phyloP scores from a whole-genome alignment of 2,329 filamentous ascomycete species.

The Rhynchosporium agropyri region DNA sequence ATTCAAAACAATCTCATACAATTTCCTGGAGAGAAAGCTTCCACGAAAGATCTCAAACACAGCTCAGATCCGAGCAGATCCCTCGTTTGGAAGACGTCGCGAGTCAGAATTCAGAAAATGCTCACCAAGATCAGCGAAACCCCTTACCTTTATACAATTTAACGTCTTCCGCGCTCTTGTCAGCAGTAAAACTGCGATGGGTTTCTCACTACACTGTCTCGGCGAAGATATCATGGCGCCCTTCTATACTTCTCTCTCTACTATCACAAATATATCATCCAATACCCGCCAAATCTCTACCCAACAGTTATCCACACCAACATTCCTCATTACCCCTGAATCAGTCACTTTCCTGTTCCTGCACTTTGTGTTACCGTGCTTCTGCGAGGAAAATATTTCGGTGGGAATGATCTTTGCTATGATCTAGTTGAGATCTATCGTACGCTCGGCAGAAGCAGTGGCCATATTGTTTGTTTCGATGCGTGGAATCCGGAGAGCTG shows the following conservation, averaged over 20 bases:
- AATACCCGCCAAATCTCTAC: constrained; percentile 29
- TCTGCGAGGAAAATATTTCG: constrained; percentile 29
- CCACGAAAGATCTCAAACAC: background rate
- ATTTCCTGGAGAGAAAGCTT: background rate
- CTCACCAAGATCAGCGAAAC: constrained; percentile 27
- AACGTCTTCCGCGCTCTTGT: constrained; percentile 35
- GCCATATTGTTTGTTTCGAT: constrained; percentile 43
- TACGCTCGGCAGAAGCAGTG: constrained; percentile 31
- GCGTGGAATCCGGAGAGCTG: constrained; percentile 43
- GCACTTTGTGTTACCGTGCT: constrained; percentile 44
- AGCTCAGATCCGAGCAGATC: constrained; percentile 10
- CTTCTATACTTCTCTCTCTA: constrained; percentile 5
- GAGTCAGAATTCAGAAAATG: constrained; percentile 15
- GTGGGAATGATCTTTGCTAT: constrained; percentile 32
- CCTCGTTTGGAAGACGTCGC: constrained; percentile 18
- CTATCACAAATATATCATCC: background rate
- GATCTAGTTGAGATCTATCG: constrained; percentile 32
- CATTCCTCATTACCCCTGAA: constrained; percentile 43
- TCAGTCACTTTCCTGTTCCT: constrained; percentile 45
- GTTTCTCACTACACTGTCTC: constrained; percentile 16
- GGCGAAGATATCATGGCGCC: constrained; percentile 20
- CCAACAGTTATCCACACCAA: constrained; percentile 42
- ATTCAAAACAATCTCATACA: background rate
- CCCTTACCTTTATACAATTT: constrained; percentile 33
- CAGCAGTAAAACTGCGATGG: constrained; percentile 24